These are phyloP conservation scores for Fonsecaea nubica DNA, from an alignment of 2,329 filamentous ascomycete species.

Conservation along the genomic window DNA sequence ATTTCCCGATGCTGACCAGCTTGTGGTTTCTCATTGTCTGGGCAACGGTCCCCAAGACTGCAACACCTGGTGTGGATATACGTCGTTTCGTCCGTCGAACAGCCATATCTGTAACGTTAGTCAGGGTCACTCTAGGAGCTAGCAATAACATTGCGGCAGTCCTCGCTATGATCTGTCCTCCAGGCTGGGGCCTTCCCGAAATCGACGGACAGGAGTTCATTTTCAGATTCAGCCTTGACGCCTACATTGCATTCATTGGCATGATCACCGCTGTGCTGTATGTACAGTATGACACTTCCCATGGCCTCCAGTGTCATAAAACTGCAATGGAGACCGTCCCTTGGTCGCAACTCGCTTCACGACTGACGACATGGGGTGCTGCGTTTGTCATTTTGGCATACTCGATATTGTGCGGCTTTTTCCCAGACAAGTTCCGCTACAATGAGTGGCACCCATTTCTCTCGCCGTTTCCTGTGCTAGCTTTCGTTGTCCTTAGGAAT, in stretches of 20 bases:
- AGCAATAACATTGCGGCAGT: slow-evolving; percentile 54
- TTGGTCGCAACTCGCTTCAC: slow-evolving; percentile 1
- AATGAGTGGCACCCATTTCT: slow-evolving; percentile 61
- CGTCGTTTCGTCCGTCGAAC: slow-evolving; percentile 58
- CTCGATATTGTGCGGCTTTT: slow-evolving; percentile 38
- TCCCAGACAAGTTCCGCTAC: slow-evolving; percentile 53
- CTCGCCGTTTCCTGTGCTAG: slow-evolving; percentile 61
- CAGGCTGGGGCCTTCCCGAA: slow-evolving; percentile 45
- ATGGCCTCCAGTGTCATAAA: not conserved
- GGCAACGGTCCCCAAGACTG: slow-evolving; percentile 55
- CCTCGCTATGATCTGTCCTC: slow-evolving; percentile 45
- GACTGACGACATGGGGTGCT: slow-evolving; percentile 37
- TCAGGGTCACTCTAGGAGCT: slow-evolving; percentile 35
- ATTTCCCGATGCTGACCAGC: slow-evolving; percentile 64
- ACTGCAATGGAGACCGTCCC: not conserved
- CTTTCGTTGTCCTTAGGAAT: slow-evolving; percentile 62
- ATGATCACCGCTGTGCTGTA: slow-evolving; percentile 58
- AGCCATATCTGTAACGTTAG: slow-evolving; percentile 52
- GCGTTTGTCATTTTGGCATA: slow-evolving; percentile 31
- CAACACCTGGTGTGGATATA: slow-evolving; percentile 52
- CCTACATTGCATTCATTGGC: slow-evolving; percentile 63
- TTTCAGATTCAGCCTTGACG: slow-evolving; percentile 60
- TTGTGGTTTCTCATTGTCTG: slow-evolving; percentile 70
- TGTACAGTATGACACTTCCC: slow-evolving; percentile 41
- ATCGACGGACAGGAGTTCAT: slow-evolving; percentile 51